Conservation (phyloP, 2,329 filamentous ascomycete species). For the Pseudovirgaria hyperparasitica region DNA sequence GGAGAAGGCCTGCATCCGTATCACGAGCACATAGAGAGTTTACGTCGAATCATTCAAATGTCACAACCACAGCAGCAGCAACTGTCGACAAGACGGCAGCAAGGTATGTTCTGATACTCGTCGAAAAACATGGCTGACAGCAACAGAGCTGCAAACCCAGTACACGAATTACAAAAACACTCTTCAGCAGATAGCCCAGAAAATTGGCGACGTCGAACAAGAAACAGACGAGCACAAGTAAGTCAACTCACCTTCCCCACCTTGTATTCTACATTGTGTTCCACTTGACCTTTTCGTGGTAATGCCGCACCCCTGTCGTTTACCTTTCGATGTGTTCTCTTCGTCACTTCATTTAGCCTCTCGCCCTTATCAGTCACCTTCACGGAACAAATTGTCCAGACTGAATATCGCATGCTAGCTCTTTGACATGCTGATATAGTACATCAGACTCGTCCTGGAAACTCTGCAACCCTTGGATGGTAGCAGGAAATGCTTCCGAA, state of each 20-base stretch:
- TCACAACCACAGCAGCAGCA: constrained; percentile 34
- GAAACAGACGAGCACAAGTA: constrained; percentile 98
- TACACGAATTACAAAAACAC: constrained; percentile 66
- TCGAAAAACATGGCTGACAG: constrained; percentile 8
- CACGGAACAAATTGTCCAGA: constrained; percentile 1
- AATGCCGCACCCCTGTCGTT: no score
- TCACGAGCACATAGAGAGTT: no score
- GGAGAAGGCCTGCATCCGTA: no score
- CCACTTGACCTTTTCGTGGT: background rate
- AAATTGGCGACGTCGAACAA: constrained; percentile 95
- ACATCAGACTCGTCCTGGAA: constrained; percentile 77
- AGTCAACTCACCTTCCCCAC: constrained; percentile 23
- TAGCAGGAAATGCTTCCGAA: constrained; percentile 93
- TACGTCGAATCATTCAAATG: no score
- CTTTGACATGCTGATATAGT: no score
- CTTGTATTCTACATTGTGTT: constrained; percentile 4
- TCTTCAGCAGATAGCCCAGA: constrained; percentile 85
- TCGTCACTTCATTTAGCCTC: background rate
- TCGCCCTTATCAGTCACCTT: constrained; percentile 11
- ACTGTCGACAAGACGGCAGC: constrained; percentile 56
- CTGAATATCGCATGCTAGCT: no score
- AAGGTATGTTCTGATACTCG: constrained; percentile 39
- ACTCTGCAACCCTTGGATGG: constrained; percentile 70
- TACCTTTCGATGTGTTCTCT: background rate
- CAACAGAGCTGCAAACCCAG: constrained; percentile 61